These are phyloP conservation scores for Mollisia scopiformis DNA, from an alignment of 2,329 filamentous ascomycete genomes.

Conservation along the genomic window DNA sequence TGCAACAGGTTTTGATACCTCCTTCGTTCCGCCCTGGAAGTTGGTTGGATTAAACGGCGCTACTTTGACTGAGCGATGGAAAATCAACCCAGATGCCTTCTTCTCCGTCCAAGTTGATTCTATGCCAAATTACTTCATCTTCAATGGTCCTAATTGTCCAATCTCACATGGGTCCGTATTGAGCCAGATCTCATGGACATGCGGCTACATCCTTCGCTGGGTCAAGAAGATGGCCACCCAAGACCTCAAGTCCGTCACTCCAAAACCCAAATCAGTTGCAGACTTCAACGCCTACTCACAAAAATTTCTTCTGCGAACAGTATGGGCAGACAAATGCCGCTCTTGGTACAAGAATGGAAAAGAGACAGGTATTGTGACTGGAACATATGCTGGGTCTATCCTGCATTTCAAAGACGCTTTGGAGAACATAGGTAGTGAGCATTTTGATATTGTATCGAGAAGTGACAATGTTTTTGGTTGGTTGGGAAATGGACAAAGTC, in stretches of 20 bases:
- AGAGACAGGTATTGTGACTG: slow-evolving; percentile 2
- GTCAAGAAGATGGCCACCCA: slow-evolving; percentile 33
- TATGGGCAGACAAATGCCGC: slow-evolving; percentile 24
- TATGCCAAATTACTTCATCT: slow-evolving; percentile 26
- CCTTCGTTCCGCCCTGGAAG: slow-evolving; percentile 25
- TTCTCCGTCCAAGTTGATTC: slow-evolving; percentile 16
- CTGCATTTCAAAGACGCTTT: slow-evolving; percentile 5
- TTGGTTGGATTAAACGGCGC: slow-evolving; percentile 20
- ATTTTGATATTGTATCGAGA: slow-evolving; percentile 7
- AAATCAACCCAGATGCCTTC: slow-evolving; percentile 28
- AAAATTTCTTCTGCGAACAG: slow-evolving; percentile 26
- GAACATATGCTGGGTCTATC: not conserved
- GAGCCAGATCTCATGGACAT: slow-evolving; percentile 35
- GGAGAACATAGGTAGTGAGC: slow-evolving; percentile 5
- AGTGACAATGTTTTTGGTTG: slow-evolving; percentile 3
- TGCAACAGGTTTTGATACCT: slow-evolving; percentile 37
- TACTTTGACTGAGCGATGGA: slow-evolving; percentile 30
- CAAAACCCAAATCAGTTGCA: slow-evolving; percentile 40
- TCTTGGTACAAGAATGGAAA: slow-evolving; percentile 29
- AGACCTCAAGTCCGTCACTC: slow-evolving; percentile 6
- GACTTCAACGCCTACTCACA: slow-evolving; percentile 34
- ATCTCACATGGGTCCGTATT: slow-evolving; percentile 30
- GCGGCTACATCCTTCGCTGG: slow-evolving; percentile 38
- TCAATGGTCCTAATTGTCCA: slow-evolving; percentile 22
- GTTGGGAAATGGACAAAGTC: slow-evolving; percentile 9